These are phyloP conservation scores for Trypanosoma platydactyli DNA, from an alignment of 208 protist genomes.

Conservation along the genomic window DNA sequence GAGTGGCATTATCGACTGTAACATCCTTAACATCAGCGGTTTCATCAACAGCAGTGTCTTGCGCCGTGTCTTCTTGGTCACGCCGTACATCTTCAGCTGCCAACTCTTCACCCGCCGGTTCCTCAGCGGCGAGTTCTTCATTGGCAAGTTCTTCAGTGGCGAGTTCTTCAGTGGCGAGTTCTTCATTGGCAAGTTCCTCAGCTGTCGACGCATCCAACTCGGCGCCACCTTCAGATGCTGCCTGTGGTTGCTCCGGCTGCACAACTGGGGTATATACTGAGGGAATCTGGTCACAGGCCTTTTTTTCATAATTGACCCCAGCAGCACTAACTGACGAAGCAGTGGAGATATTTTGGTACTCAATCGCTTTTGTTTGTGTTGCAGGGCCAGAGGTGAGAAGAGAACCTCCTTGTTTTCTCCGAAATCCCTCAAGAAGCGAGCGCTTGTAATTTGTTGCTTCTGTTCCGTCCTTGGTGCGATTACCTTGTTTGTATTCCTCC, in stretches of 20 bases:
- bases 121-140: too few relatives aligned
- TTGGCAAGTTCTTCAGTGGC: too few relatives aligned
- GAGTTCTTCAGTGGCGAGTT: too few relatives aligned
- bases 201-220: background rate
- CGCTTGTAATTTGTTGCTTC: conserved; percentile 55
- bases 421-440: conserved; percentile 51
- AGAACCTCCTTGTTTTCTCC: conserved; percentile 10
- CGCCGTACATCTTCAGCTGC: background rate
- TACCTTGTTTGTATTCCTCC: conserved; percentile 57
- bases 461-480: conserved; percentile 37
- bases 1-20: background rate
- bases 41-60: conserved; percentile 6
- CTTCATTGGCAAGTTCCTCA: too few relatives aligned
- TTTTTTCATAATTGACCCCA: background rate
- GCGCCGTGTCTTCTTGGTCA: background rate
- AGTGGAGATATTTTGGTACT: background rate
- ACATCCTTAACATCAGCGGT: background rate
- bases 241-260: background rate
- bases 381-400: background rate
- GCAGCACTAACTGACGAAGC: background rate
- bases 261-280: background rate
- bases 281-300: background rate
- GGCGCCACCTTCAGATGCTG: background rate
- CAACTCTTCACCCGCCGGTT: background rate
- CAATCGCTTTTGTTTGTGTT: conserved; percentile 16